phyloP scores from a whole-genome alignment of 306 rosid species.

The Nissolia schottii region DNA sequence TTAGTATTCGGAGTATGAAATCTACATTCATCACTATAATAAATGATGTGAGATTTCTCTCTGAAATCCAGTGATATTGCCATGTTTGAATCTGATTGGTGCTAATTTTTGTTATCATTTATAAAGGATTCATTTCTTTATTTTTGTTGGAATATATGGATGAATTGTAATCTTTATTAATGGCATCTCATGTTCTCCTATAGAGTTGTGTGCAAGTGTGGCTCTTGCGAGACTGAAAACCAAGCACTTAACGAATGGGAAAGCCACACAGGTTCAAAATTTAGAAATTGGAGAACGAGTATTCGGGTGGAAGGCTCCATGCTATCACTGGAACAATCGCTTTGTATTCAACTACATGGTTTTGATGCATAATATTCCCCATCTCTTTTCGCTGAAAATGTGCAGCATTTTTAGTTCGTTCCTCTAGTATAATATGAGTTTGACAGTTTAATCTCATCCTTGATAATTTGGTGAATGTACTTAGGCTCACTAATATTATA shows the following conservation, averaged over 20 bases:
- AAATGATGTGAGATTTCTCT: not conserved
- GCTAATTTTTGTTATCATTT: not conserved
- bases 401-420: not conserved
- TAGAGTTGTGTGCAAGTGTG: constrained; percentile 86
- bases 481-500: not conserved
- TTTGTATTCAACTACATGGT: constrained; percentile 45
- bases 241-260: constrained; percentile 83
- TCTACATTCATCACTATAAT: not conserved
- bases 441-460: not conserved
- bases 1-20: not conserved
- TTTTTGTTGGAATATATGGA: not conserved
- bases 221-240: constrained; percentile 62
- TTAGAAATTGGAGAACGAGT: constrained; percentile 79
- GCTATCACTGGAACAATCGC: constrained; percentile 86
- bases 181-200: constrained; percentile 22
- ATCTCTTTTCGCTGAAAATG: not conserved
- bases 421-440: not conserved
- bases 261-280: constrained; percentile 74
- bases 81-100: constrained; percentile 1
- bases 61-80: not conserved
- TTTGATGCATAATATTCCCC: constrained; percentile 14
- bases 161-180: not conserved
- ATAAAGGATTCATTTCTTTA: constrained; percentile 1
- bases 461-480: not conserved
- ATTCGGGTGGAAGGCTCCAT: constrained; percentile 69